Percentiles rank a stretch among this genome's conserved stretches.
These are phyloP conservation scores for Ramularia endophylla DNA, from an alignment of 2,329 filamentous ascomycete genomes.

Conservation along the genomic window DNA sequence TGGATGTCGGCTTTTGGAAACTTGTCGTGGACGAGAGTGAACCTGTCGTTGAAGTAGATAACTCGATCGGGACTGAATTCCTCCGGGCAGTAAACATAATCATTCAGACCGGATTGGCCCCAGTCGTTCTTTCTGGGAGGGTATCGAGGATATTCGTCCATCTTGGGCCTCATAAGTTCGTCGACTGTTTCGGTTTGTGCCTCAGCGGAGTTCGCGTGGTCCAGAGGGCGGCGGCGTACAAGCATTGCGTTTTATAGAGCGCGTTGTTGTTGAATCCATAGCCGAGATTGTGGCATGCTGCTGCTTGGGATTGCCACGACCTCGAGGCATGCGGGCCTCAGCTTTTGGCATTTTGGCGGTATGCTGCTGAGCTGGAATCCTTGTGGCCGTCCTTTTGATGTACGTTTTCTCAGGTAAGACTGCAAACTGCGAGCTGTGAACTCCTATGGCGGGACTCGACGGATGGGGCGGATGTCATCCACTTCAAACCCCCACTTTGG, in stretches of 20 bases:
- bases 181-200: constrained; percentile 32
- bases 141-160: too few species aligned
- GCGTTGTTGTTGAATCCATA: constrained; percentile 1
- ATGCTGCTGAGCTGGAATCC: too few species aligned
- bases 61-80: constrained; percentile 54
- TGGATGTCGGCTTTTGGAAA: constrained; percentile 85
- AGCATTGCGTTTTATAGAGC: constrained; percentile 29
- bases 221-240: constrained; percentile 15
- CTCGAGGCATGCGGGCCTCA: too few species aligned
- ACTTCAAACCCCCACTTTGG: too few species aligned
- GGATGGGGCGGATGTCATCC: too few species aligned
- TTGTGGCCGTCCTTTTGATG: too few species aligned
- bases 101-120: constrained; percentile 56
- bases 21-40: constrained; percentile 72
- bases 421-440: too few species aligned
- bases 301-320: background rate
- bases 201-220: too few species aligned
- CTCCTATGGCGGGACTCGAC: too few species aligned
- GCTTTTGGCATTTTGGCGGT: too few species aligned
- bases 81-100: constrained; percentile 60
- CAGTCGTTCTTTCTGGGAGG: constrained; percentile 36
- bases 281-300: background rate
- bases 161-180: constrained; percentile 42
- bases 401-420: too few species aligned
- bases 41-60: constrained; percentile 61